Percentiles rank a stretch among this genome's conserved stretches.
Evolutionary conservation across 306 rosid genomes (phyloP).

Genomic region (Vachellia pachyceras): DNA sequence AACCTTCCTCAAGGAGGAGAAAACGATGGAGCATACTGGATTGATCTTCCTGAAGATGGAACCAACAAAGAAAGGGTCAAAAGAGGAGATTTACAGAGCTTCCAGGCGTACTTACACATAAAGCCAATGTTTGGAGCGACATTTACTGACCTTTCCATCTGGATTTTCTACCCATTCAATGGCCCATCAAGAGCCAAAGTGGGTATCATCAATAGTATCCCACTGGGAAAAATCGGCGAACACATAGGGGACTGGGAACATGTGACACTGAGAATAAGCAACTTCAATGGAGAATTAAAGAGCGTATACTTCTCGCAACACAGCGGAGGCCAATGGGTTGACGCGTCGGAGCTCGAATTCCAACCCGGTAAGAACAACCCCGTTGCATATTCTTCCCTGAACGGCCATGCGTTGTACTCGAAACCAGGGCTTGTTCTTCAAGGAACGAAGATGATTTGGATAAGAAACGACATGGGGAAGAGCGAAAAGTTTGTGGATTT

Average conservation of each 20-base stretch:
- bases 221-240: slow-evolving; percentile 66
- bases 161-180: slow-evolving; percentile 85
- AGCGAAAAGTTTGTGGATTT: slow-evolving; percentile 53
- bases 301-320: slow-evolving; percentile 70
- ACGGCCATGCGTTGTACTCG: slow-evolving; percentile 69
- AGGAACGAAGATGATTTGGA: slow-evolving; percentile 57
- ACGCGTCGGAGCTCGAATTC: slow-evolving; percentile 62
- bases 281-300: slow-evolving; percentile 63
- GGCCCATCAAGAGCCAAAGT: slow-evolving; percentile 71
- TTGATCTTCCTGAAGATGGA: slow-evolving; percentile 62
- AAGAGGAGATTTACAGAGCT: slow-evolving; percentile 56
- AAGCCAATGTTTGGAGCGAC: slow-evolving; percentile 80
- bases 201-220: slow-evolving; percentile 36
- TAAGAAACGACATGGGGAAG: slow-evolving; percentile 66
- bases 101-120: slow-evolving; percentile 57
- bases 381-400: slow-evolving; percentile 62
- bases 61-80: slow-evolving; percentile 50
- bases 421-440: slow-evolving; percentile 70
- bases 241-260: slow-evolving; percentile 91
- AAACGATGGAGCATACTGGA: slow-evolving; percentile 65
- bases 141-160: slow-evolving; percentile 67
- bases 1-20: slow-evolving; percentile 69
- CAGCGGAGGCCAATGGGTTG: slow-evolving; percentile 73
- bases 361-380: slow-evolving; percentile 54
- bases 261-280: slow-evolving; percentile 74